phyloP scores from a whole-genome alignment of 768 basidiomycete genomes.

The Daedaleopsis sinensis region DNA sequence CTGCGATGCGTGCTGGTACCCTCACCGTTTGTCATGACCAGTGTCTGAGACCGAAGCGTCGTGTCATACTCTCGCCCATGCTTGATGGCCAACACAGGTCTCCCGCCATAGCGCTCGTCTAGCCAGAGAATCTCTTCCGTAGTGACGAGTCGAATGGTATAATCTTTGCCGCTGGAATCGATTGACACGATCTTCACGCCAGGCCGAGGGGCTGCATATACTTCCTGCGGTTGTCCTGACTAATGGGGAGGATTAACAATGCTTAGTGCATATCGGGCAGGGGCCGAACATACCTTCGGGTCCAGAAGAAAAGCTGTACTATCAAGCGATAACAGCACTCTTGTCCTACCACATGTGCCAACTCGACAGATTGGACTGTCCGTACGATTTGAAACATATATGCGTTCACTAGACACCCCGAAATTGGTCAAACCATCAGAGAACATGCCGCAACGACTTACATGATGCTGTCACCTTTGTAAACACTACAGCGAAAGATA shows the following conservation, averaged over 20 bases:
- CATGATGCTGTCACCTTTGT: slow-evolving; percentile 42
- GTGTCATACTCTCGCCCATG: slow-evolving; percentile 67
- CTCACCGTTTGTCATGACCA: slow-evolving; percentile 39
- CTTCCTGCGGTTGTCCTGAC: slow-evolving; percentile 12
- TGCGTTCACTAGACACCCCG: slow-evolving; percentile 2
- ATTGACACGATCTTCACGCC: slow-evolving; percentile 56
- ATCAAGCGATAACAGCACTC: slow-evolving; percentile 52
- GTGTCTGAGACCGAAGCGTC: slow-evolving; percentile 49
- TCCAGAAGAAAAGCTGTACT: slow-evolving; percentile 51
- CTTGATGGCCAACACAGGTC: slow-evolving; percentile 61
- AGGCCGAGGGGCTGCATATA: slow-evolving; percentile 40
- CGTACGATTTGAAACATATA: background rate
- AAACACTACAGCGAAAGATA: slow-evolving; percentile 50
- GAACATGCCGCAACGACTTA: slow-evolving; percentile 30
- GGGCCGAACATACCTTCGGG: slow-evolving; percentile 49
- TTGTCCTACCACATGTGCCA: slow-evolving; percentile 36
- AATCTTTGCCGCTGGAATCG: slow-evolving; percentile 44
- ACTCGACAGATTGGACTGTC: slow-evolving; percentile 56
- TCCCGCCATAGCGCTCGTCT: slow-evolving; percentile 59
- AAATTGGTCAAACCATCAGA: background rate
- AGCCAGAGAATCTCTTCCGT: slow-evolving; percentile 72
- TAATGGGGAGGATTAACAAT: background rate
- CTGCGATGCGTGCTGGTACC: background rate
- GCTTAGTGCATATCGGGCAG: background rate
- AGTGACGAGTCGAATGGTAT: slow-evolving; percentile 56